Percentiles rank a stretch among this genome's conserved stretches.
phyloP scores from a whole-genome alignment of 1,139 yeast species.

The Saccharomycopsis hybrid region DNA sequence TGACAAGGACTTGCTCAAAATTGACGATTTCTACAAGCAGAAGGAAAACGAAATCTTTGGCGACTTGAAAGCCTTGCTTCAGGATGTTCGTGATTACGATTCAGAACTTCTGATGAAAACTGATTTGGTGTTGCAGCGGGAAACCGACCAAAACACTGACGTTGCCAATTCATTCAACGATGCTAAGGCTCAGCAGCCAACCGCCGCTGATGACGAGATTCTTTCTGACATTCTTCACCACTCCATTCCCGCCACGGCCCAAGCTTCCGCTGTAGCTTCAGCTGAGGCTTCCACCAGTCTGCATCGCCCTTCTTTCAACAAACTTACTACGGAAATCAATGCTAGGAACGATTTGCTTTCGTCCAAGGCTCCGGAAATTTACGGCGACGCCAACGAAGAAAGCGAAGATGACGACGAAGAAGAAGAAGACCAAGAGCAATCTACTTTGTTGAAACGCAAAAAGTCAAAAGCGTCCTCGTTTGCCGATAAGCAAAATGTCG shows the following conservation, averaged over 20 bases:
- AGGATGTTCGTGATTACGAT: constrained; percentile 45
- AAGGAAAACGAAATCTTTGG: constrained; percentile 45
- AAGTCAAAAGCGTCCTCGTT: constrained; percentile 4
- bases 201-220: background rate
- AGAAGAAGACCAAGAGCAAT: constrained; percentile 28
- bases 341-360: constrained; percentile 15
- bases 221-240: background rate
- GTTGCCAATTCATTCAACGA: constrained; percentile 14
- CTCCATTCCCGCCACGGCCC: background rate
- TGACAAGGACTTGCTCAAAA: constrained; percentile 48
- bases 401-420: constrained; percentile 26
- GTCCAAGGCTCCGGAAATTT: constrained; percentile 17
- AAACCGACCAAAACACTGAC: constrained; percentile 2
- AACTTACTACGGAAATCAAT: constrained; percentile 8
- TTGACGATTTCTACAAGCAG: constrained; percentile 51
- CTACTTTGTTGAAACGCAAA: constrained; percentile 14
- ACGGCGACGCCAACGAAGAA: constrained; percentile 20
- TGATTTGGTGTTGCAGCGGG: constrained; percentile 5
- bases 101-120: constrained; percentile 22
- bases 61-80: constrained; percentile 44
- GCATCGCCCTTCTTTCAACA: constrained; percentile 6
- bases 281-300: background rate
- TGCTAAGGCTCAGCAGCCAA: background rate
- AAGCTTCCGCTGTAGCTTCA: background rate
- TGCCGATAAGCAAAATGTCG: background rate